Percentiles rank a stretch among this genome's conserved stretches.
phyloP scores from a whole-genome alignment of 2,329 filamentous ascomycete species.

The Alternaria incomplexa region DNA sequence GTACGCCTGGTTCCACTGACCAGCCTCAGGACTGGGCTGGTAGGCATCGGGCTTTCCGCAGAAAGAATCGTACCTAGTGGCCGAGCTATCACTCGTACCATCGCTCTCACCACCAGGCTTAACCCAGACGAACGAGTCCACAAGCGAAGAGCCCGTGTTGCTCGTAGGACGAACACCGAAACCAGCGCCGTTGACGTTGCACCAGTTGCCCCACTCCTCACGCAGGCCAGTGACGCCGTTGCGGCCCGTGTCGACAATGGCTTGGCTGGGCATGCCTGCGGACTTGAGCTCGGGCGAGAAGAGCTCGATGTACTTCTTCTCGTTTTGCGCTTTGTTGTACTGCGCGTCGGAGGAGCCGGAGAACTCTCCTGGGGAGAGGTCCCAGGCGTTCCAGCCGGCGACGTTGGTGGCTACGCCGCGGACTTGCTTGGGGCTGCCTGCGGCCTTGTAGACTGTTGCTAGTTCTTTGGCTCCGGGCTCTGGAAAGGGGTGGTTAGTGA shows the following conservation, averaged over 20 bases:
- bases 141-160: conserved; percentile 63
- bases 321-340: conserved; percentile 56
- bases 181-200: conserved; percentile 69
- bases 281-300: conserved; percentile 57
- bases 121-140: conserved; percentile 73
- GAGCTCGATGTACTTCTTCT: conserved; percentile 60
- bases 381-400: conserved; percentile 65
- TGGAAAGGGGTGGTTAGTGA: conserved; percentile 7
- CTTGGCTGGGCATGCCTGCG: conserved; percentile 60
- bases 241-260: conserved; percentile 64
- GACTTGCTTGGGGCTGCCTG: conserved; percentile 56
- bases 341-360: conserved; percentile 43
- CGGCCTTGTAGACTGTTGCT: conserved; percentile 55
- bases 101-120: conserved; percentile 69
- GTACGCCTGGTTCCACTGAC: conserved; percentile 67
- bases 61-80: conserved; percentile 62
- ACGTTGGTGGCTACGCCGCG: conserved; percentile 64
- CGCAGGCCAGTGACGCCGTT: conserved; percentile 59
- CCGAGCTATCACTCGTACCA: conserved; percentile 51
- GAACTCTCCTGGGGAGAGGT: conserved; percentile 50
- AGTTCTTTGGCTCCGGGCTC: conserved; percentile 60
- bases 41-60: conserved; percentile 63
- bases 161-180: conserved; percentile 67
- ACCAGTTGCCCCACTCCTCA: conserved; percentile 69
- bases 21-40: conserved; percentile 72